phyloP scores from a whole-genome alignment of 495 filamentous ascomycete species.

The Penicillium paradoxum region DNA sequence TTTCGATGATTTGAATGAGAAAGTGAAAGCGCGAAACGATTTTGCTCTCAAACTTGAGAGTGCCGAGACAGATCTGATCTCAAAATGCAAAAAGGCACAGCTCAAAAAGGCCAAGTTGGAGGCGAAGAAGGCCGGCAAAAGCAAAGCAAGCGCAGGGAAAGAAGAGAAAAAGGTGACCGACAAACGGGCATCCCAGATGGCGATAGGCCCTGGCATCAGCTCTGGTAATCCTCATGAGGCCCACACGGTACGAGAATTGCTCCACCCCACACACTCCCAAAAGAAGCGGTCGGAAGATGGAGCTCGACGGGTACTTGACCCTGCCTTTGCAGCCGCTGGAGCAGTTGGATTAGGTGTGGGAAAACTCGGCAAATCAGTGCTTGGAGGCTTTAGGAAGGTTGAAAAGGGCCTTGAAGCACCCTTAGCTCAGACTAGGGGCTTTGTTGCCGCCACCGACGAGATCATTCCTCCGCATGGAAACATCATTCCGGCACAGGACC shows the following conservation, averaged over 20 bases:
- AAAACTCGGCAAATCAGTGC: slow-evolving; percentile 49
- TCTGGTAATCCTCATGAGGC: slow-evolving; percentile 80
- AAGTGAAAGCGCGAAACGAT: slow-evolving; percentile 69
- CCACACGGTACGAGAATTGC: slow-evolving; percentile 63
- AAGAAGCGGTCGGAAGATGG: slow-evolving; percentile 26
- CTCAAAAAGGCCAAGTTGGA: slow-evolving; percentile 59
- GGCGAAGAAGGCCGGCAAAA: slow-evolving; percentile 56
- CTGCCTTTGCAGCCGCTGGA: slow-evolving; percentile 39
- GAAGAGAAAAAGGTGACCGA: slow-evolving; percentile 40
- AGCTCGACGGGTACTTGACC: slow-evolving; percentile 26
- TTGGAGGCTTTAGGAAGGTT: slow-evolving; percentile 48
- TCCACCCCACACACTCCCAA: slow-evolving; percentile 34
- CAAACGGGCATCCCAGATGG: slow-evolving; percentile 54
- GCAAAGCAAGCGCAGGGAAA: slow-evolving; percentile 49
- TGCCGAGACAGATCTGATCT: slow-evolving; percentile 81
- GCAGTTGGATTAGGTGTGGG: slow-evolving; percentile 61
- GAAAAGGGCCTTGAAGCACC: slow-evolving; percentile 39
- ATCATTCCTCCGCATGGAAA: slow-evolving; percentile 3
- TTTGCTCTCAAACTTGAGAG: slow-evolving; percentile 70
- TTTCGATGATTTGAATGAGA: slow-evolving; percentile 79
- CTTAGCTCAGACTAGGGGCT: slow-evolving; percentile 53
- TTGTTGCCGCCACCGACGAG: slow-evolving; percentile 22
- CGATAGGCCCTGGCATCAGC: slow-evolving; percentile 66
- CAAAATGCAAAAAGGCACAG: slow-evolving; percentile 70
- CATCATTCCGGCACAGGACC: neutral